Base-by-base conservation (phyloP, 768 basidiomycete species). In the Favolaschia claudopus region DNA sequence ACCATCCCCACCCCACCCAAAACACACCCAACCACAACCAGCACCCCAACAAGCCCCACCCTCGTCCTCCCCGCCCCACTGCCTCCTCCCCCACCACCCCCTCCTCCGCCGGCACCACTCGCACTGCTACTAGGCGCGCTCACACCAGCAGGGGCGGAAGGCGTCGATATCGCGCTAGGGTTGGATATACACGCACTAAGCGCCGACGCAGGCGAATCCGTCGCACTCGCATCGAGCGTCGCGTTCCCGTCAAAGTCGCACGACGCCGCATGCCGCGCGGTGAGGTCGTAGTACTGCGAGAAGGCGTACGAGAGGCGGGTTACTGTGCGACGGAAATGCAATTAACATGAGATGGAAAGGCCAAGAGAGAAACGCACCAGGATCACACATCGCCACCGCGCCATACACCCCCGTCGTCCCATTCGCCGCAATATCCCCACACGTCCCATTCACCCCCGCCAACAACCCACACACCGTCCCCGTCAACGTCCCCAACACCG, bases 391-490 rank as follows among this genome's bases (percentile, higher is more conserved):
- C 39, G 92, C 86, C 14, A 94, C 77, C 20, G 77, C 73, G 29
- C 95, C 95, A 65, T 96, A 97, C 7, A 79, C 76, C 36, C 95
- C 95, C 22, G 83, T 81, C 15, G 80, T 72, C 38, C 95, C 95
- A 69, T 92, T 82, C 6, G 83, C 88, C 44, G 85, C 79, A 65
- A 97, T 93, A 40, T 86, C 82, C 54, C 74, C 69, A 73, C 95
- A 96, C 62, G 67, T 84, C 12, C 82, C 82, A 19, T 87, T 86
- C 20, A 75, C 70, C 37, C 81, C 74, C 29, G 89, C 90, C 25
- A 96, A 81, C 28, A 89, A 74, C 72, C 91, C 90, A 74, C 95
- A 97, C 1, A 85, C 89, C 31, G 82, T 83, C 71, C 92, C 79
- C 50, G 89, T 72, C 55, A 93, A 76, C 22, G 78, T 62, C 34